Base-by-base conservation (phyloP, 495 filamentous ascomycete genomes). In the Mytilinidion resinicola region DNA sequence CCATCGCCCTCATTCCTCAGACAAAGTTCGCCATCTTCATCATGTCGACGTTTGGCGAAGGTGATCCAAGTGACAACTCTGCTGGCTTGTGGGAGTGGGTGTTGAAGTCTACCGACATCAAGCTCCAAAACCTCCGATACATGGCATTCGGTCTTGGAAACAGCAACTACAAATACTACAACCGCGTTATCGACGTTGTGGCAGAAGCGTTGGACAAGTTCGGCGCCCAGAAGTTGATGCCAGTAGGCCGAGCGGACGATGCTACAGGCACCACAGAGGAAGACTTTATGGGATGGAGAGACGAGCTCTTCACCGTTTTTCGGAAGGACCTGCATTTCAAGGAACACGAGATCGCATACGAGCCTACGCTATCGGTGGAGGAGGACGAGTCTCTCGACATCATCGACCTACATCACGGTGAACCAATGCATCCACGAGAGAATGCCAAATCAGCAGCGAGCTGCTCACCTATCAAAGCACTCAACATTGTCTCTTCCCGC, bases 31-130 rank as follows among this genome's bases (percentile, higher is more conserved):
- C 71, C 4, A 74, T 81, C 11, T 80, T 82, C 58, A 66, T 81
- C 17, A 63, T 80, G 17, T 77, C 77, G 3, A 82, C 79, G 0
- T 82, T 78, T 50, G 80, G 80, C 20, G 79, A 82, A 54, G 79
- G 80, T 3, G 79, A 81, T 53, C 78, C 80, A 1, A 74, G 69
- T 59, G 79, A 82, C 47, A 82, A 82, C 51, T 72, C 76, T 3
- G 68, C 67, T 4, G 70, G 70, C 17, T 73, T 81, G 51, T 76
- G 74, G 70, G 73, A 73, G 21, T 77, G 73, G 75, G 56, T 79
- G 46, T 67, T 59, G 41, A 69, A 67, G 50, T 60, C 64, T 19
- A 44, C 60, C 9, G 61, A 69, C 8, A 60, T 61, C 1, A 60
- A 58, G 5, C 60, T 81, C 10, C 43, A 62, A 4, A 70, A 70